Evolutionary conservation across 345 rosid species (phyloP).

Genomic region (Rhodamnia argentea): DNA sequence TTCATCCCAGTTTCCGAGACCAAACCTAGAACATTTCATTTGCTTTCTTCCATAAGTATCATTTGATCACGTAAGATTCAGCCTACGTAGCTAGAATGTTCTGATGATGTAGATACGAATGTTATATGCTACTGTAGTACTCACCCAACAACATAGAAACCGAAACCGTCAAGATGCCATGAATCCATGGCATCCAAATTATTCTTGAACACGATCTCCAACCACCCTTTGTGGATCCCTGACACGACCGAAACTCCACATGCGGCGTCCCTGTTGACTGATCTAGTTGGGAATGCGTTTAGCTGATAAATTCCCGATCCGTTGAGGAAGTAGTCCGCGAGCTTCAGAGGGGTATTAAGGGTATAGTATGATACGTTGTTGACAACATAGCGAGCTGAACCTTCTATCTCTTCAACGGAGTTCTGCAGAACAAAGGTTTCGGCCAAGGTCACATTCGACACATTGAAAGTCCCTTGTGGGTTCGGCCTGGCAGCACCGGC

Average conservation of each 20-base stretch:
- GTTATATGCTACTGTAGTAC: neutral
- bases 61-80: neutral
- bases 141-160: slow-evolving; percentile 44
- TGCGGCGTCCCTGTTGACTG: slow-evolving; percentile 6
- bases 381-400: slow-evolving; percentile 7
- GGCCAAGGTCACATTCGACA: slow-evolving; percentile 29
- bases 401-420: slow-evolving; percentile 8
- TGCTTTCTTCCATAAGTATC: neutral
- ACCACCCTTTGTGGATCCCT: slow-evolving; percentile 42
- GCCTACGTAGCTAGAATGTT: neutral
- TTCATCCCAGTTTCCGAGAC: slow-evolving; percentile 47
- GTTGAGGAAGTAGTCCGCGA: slow-evolving; percentile 25
- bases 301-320: slow-evolving; percentile 27
- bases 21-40: slow-evolving; percentile 17
- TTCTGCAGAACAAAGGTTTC: slow-evolving; percentile 28
- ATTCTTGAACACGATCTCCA: slow-evolving; percentile 35
- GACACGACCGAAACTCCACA: slow-evolving; percentile 33
- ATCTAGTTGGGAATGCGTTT: slow-evolving; percentile 24
- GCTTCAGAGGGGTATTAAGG: slow-evolving; percentile 32
- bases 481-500: slow-evolving; percentile 61
- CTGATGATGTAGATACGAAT: neutral
- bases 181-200: slow-evolving; percentile 24
- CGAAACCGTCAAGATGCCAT: slow-evolving; percentile 53
- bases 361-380: slow-evolving; percentile 34
- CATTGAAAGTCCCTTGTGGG: slow-evolving; percentile 54